Evolutionary conservation across 208 protist genomes (phyloP).

Genomic region (Sergeia podlipaevii): DNA sequence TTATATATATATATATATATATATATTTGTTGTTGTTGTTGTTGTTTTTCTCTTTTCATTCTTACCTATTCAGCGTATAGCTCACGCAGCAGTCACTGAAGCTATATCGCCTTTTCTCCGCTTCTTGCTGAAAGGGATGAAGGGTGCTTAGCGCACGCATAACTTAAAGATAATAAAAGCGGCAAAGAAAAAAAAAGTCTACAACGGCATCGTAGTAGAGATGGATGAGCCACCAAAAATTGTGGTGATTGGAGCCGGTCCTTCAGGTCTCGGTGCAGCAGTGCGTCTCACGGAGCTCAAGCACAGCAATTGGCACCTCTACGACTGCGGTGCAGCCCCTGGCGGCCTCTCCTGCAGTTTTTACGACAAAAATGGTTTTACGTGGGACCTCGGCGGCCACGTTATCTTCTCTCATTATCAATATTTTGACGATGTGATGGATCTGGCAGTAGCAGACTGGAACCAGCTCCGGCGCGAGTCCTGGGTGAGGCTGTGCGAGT

Average conservation of each 20-base stretch:
- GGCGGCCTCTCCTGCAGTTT: slow-evolving; percentile 61
- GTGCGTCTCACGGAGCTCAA: slow-evolving; percentile 50
- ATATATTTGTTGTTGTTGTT: too few species aligned
- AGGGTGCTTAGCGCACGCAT: too few species aligned
- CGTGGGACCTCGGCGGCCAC: slow-evolving; percentile 79
- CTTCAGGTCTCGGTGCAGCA: slow-evolving; percentile 63
- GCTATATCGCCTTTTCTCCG: too few species aligned
- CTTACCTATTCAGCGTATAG: too few species aligned
- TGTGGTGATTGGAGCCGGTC: slow-evolving; percentile 60
- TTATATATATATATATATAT: too few species aligned
- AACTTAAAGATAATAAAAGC: not conserved
- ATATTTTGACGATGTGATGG: slow-evolving; percentile 80
- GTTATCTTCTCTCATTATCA: slow-evolving; percentile 85
- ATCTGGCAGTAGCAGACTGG: slow-evolving; percentile 34
- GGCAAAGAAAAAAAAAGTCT: not conserved
- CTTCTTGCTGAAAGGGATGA: too few species aligned
- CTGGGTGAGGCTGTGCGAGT: slow-evolving; percentile 37
- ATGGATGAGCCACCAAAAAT: slow-evolving; percentile 33
- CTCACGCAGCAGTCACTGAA: too few species aligned
- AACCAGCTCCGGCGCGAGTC: slow-evolving; percentile 58
- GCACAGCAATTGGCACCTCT: slow-evolving; percentile 45
- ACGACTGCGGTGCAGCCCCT: slow-evolving; percentile 30
- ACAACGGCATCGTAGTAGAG: not conserved
- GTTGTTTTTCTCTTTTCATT: too few species aligned
- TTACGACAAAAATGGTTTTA: slow-evolving; percentile 50